These are phyloP conservation scores for Mycena vitilis DNA, from an alignment of 768 basidiomycete species.

Conservation along the genomic window DNA sequence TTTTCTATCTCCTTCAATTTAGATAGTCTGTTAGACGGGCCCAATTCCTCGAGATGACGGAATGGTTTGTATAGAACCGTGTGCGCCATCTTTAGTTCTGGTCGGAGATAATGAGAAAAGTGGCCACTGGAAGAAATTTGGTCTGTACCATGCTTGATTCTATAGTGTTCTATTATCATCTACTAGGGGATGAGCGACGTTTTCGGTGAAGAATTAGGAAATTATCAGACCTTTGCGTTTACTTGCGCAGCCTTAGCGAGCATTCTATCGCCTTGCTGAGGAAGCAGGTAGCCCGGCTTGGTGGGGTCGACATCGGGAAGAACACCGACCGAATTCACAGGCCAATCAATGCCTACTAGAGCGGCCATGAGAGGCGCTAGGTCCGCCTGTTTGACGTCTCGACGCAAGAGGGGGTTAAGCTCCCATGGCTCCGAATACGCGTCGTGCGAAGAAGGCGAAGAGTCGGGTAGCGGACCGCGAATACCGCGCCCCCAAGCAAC, in stretches of 20 bases:
- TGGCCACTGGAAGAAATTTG: constrained; percentile 50
- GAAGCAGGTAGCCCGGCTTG: constrained; percentile 67
- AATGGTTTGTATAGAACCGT: constrained; percentile 76
- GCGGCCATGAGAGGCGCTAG: constrained; percentile 82
- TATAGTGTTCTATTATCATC: constrained; percentile 82
- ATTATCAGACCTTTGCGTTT: constrained; percentile 66
- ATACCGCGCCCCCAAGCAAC: constrained; percentile 87
- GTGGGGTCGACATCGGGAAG: constrained; percentile 79
- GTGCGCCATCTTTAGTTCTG: constrained; percentile 72
- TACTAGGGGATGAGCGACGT: constrained; percentile 36
- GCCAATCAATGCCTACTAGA: constrained; percentile 78
- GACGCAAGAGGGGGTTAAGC: constrained; percentile 66
- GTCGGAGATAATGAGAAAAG: constrained; percentile 3
- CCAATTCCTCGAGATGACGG: constrained; percentile 53
- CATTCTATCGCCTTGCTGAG: constrained; percentile 57
- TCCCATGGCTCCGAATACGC: constrained; percentile 75
- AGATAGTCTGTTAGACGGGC: constrained; percentile 42
- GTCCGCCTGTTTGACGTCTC: constrained; percentile 88
- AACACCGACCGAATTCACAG: constrained; percentile 86
- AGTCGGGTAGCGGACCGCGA: constrained; percentile 73
- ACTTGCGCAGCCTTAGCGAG: constrained; percentile 68
- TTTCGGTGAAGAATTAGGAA: background rate
- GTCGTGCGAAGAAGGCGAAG: constrained; percentile 72
- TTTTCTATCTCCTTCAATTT: constrained; percentile 58
- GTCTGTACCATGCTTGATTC: constrained; percentile 75